phyloP scores from a whole-genome alignment of 345 rosid species.

The Eucalyptus cloeziana region DNA sequence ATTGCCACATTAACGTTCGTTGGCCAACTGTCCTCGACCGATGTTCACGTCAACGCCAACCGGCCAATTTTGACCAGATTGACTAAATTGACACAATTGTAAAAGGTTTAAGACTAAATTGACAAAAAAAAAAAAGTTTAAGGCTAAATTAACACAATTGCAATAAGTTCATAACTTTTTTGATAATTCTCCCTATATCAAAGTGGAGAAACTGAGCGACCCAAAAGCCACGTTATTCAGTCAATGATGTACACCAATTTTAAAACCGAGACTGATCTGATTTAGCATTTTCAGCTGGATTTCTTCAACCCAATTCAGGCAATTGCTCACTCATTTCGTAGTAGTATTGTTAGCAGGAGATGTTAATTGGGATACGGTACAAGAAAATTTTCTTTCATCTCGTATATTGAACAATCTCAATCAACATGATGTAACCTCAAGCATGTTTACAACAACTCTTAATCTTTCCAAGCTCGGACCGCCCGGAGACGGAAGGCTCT shows the following conservation, averaged over 20 bases:
- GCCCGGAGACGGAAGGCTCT: background rate
- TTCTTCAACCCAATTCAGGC: background rate
- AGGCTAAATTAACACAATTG: accelerated
- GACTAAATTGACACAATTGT: too few relatives aligned
- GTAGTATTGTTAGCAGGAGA: background rate
- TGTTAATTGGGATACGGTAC: background rate
- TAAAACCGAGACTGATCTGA: background rate
- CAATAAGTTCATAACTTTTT: too few relatives aligned
- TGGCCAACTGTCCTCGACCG: too few relatives aligned
- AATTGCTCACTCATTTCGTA: background rate
- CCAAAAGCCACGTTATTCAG: background rate
- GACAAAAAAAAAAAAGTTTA: too few relatives aligned
- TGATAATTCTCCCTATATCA: background rate
- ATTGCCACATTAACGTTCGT: too few relatives aligned
- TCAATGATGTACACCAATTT: background rate
- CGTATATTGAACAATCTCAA: background rate
- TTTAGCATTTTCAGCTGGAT: background rate
- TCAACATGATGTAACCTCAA: background rate
- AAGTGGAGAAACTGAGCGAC: background rate
- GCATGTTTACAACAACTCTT: background rate
- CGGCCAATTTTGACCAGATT: too few relatives aligned
- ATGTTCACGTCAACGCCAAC: too few relatives aligned
- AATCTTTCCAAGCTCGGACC: background rate
- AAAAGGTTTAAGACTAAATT: too few relatives aligned
- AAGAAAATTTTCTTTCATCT: background rate